Conservation (phyloP, 345 rosid species). For the Durio zibethinus region DNA sequence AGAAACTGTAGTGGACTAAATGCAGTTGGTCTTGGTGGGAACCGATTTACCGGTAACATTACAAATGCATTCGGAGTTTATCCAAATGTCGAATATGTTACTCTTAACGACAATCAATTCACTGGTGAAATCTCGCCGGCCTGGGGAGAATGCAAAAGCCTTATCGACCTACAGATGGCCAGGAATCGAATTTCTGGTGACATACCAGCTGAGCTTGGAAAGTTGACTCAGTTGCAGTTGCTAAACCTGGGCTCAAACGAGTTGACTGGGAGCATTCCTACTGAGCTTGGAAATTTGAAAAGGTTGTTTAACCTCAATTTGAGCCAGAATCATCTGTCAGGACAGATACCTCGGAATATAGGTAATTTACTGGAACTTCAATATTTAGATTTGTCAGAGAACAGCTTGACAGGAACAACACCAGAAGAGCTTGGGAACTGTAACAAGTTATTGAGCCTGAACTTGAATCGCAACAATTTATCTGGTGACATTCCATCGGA, state of each 20-base stretch:
- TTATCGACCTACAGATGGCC: conserved; percentile 44
- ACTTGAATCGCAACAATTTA: conserved; percentile 55
- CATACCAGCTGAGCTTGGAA: conserved; percentile 49
- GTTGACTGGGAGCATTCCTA: conserved; percentile 49
- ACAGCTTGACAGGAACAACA: conserved; percentile 38
- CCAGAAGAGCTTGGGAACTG: conserved; percentile 39
- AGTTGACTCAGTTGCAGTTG: conserved; percentile 30
- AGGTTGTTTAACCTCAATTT: conserved; percentile 35
- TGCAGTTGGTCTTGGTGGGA: conserved; percentile 40
- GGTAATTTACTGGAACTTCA: conserved; percentile 33
- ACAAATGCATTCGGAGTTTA: conserved; percentile 49
- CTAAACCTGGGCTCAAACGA: conserved; percentile 43
- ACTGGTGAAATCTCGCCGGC: conserved; percentile 43
- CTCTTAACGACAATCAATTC: conserved; percentile 41
- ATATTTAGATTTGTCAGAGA: conserved; percentile 46
- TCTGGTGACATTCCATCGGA: conserved; percentile 46
- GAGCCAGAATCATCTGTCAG: conserved; percentile 48
- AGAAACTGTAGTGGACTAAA: conserved; percentile 33
- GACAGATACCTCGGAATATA: conserved; percentile 33
- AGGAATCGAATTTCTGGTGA: conserved; percentile 49
- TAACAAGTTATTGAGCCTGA: conserved; percentile 36
- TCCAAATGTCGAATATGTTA: conserved; percentile 35
- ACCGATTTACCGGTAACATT: conserved; percentile 48
- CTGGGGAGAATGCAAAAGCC: conserved; percentile 60
- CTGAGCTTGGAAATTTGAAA: conserved; percentile 39